Evolutionary conservation across 2,329 filamentous ascomycete species (phyloP), one percentile per base, ranked within the genome.

Genomic region (Penicillium palitans): DNA sequence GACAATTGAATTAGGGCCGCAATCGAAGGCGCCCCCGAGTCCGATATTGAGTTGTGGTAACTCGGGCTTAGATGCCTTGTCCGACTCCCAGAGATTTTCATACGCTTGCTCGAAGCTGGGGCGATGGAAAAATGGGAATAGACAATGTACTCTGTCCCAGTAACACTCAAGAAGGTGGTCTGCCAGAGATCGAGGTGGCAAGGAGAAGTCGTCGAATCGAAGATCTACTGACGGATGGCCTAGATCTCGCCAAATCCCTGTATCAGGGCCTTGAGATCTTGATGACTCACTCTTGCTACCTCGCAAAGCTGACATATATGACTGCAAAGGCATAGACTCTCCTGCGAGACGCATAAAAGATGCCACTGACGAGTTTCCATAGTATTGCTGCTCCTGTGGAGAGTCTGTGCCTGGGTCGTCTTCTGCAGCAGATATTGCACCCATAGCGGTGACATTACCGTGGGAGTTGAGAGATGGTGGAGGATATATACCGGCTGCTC

Each of bases 71-170:
- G 65, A 52, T 27, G 66, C 55, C 7, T 62, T 64, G 17, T 57
- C 57, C 1, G 70, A 62, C 8, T 61, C 58, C 77, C 77, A 80
- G 0, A 81, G 63, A 35, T 68, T 74, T 33, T 74, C 64, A 47
- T 80, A 80, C 0, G 74, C 75, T 19, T 62, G 59, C 52, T 77
- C 66, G 48, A 81, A 81, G n/a, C 71, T 72, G 0, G 70, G 68
- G 4, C 74, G 70, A 63, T 80, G 73, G 52, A 81, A 76, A 55
- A 79, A 76, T 0, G 79, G 79, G 52, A 79, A 80, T 10, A 80
- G 66, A 61, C 73, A 78, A 58, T 75, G 76, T 1, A 80, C 67
- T 9, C 70, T 63, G 15, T 75, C 64, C 60, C 73, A 79, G 52
- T 75, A 81, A 17, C 70, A 69, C 5, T 71, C 60, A 3, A 80